A percentile compares a stretch with the other conserved stretches of the same genome.
Conservation (phyloP, 2,329 filamentous ascomycete genomes). For the Keithomyces neogunnii region DNA sequence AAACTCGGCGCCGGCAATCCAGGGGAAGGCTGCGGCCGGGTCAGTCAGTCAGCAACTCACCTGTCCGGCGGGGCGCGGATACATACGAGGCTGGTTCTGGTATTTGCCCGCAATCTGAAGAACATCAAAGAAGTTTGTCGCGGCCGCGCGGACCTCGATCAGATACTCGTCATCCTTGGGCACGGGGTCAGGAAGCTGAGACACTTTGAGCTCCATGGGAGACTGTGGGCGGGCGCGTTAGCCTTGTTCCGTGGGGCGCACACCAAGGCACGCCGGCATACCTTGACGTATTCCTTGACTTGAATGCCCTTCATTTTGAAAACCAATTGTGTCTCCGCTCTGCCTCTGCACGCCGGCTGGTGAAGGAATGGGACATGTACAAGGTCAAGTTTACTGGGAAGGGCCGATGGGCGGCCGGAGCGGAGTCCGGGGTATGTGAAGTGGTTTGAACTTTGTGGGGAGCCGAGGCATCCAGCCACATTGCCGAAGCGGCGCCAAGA, state of each 20-base stretch:
- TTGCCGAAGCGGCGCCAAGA: background rate
- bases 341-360: no score
- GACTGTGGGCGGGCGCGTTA: slow-evolving; percentile 38
- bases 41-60: background rate
- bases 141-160: slow-evolving; percentile 76
- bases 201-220: slow-evolving; percentile 69
- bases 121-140: slow-evolving; percentile 95
- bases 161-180: slow-evolving; percentile 71
- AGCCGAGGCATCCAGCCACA: slow-evolving; percentile 3
- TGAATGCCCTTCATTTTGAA: slow-evolving; percentile 8
- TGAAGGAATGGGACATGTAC: no score
- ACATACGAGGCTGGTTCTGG: slow-evolving; percentile 70
- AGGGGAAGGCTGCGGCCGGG: slow-evolving; percentile 56
- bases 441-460: background rate
- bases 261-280: background rate
- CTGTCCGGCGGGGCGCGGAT: background rate
- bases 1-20: slow-evolving; percentile 83
- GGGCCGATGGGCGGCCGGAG: background rate
- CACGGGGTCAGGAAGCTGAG: slow-evolving; percentile 63
- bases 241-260: no score
- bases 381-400: background rate
- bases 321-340: background rate
- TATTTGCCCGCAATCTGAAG: slow-evolving; percentile 95
- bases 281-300: slow-evolving; percentile 8
- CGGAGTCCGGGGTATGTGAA: background rate